Base-by-base conservation (phyloP, 2,329 filamentous ascomycete species). In the Xylariomycetidae sp. region DNA sequence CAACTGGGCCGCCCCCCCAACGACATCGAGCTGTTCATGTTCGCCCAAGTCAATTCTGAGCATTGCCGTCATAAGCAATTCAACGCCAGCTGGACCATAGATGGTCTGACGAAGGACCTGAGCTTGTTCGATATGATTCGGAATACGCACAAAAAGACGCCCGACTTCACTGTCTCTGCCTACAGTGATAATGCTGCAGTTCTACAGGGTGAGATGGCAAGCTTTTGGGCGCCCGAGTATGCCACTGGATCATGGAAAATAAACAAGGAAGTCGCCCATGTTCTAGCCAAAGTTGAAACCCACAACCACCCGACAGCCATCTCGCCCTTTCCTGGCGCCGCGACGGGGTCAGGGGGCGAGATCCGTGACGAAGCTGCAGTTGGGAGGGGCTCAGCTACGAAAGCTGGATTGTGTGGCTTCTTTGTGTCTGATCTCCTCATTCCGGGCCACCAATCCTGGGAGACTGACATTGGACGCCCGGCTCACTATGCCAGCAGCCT, bases 121-220 rank as follows among this genome's bases (percentile, higher is more conserved):
- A 90, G 83, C 46, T 72, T 98, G 6, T 98, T 98, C 55, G 80
- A 80, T 22, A 97, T 98, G 92, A 98, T 98, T 56, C 77, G 85
- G 48, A 94, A 96, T 59, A 98, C 92, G 2, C 88, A 98, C 64
- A 84, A 87, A 58, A 77, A 78, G 50, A 82, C 80, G 37, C 86
- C 88, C 1, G 70, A 85, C 33, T 83, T 80, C 56, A 94, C 89
- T n/a, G 77, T 97, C 27, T 96, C 88, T 22, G 92, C 92, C 6
- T 98, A 98, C 63, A 94, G 87, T 51, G 92, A 98, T 59, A 98
- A 98, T 57, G 92, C 92, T 16, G 92, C 92, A n/a, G 92, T 98
- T 16, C 64, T 94, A 36, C 68, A 86, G 49, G 87, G 87, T 22
- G 75, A 80, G 42, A 64, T 75, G 34, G 82, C 80, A 20, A 80